Percentiles rank a stretch among this genome's conserved stretches.
Evolutionary conservation across 495 filamentous ascomycete species (phyloP).

Genomic region (Xylaria bambusicola): DNA sequence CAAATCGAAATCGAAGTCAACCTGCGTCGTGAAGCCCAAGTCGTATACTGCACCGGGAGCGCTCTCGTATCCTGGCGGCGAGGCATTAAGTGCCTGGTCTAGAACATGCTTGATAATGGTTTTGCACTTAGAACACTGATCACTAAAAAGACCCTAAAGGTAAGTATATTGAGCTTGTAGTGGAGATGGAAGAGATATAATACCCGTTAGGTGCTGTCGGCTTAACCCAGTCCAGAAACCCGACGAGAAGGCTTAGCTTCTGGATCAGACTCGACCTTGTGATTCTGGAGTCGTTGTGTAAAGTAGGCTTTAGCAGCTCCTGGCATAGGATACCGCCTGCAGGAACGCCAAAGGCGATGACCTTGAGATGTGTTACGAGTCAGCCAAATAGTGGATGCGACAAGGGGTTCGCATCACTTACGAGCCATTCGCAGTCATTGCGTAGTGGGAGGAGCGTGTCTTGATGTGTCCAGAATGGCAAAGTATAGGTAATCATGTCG

Average conservation of each 20-base stretch:
- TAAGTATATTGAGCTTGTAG: too few relatives aligned
- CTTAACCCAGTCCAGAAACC: constrained; percentile 56
- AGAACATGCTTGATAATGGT: constrained; percentile 47
- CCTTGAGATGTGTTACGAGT: constrained; percentile 27
- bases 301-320: constrained; percentile 60
- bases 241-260: constrained; percentile 64
- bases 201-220: constrained; percentile 59
- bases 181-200: too few relatives aligned
- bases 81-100: constrained; percentile 45
- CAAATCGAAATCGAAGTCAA: constrained; percentile 37
- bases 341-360: constrained; percentile 58
- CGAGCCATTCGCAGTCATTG: constrained; percentile 58
- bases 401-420: constrained; percentile 35
- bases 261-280: constrained; percentile 64
- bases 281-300: constrained; percentile 40
- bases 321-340: constrained; percentile 61
- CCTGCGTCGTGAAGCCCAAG: constrained; percentile 26
- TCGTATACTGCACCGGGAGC: constrained; percentile 21
- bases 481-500: constrained; percentile 47
- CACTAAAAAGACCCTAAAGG: too few relatives aligned
- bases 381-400: background rate
- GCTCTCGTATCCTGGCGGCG: constrained; percentile 20
- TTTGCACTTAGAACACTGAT: constrained; percentile 49
- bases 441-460: constrained; percentile 52
- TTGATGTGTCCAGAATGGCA: constrained; percentile 49